Base-by-base conservation (phyloP, 2,329 filamentous ascomycete species). In the Capronia americana region DNA sequence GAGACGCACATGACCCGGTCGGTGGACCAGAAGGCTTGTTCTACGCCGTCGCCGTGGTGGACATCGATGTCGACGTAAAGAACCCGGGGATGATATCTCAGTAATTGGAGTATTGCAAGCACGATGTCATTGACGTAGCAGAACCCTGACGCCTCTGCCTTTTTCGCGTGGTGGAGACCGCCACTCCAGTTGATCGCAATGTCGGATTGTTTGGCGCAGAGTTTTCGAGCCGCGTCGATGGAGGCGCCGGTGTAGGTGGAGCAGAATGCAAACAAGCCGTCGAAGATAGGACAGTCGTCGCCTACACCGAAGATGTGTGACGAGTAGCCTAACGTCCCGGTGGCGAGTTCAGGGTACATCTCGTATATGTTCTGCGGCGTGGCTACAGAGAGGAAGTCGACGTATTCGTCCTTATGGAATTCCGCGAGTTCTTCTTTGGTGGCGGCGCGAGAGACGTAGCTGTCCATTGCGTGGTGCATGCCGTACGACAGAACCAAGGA, bases 41-140 rank as follows among this genome's bases (percentile, higher is more conserved):
- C 92, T 20, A 96, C 92, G 58, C 92, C 92, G 76, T 96, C 92
- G 68, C 92, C 92, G 71, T 96, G 92, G 76, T 96, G 92, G 1
- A 96, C 92, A 76, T 96, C 92, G 72, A 96, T 96, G 76, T 96
- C 92, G 78, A 98, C 93, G 79, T 98, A 97, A 65, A 98, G 84
- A 7, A 98, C 93, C 57, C 93, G 90, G 17, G 92, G 88, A 73
- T 93, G 88, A 74, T 90, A 86, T 32, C 91, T 89, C 17, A 98
- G 84, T 10, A 99, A 86, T 77, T 97, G 91, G 44, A 98, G 85
- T 73, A 97, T 95, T 41, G 91, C 92, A 55, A 99, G 86, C 65
- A 98, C 95, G 74, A 98, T 98, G 79, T 99, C 95, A 78, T 99
- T 99, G 81, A 98, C 93, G 81, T 99, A 99, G 82, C 95, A 99